Percentiles rank a stretch among this genome's conserved stretches.
Conservation (phyloP, 345 rosid genomes). For the Populus pruinosa region DNA sequence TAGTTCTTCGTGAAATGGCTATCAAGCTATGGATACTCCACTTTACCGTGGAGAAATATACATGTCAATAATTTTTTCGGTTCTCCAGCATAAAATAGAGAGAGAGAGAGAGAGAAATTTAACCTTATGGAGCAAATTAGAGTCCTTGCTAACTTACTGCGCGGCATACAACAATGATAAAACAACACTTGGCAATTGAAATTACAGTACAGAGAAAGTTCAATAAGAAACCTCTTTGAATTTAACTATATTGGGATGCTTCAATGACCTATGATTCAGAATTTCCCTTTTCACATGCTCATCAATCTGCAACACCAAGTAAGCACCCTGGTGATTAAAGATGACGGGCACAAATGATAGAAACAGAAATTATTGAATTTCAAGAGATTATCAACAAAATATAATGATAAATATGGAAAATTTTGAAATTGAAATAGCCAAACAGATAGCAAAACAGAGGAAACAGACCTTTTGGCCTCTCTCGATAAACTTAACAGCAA, state of each 20-base stretch:
- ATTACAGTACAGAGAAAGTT: neutral
- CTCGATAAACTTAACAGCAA: conserved; percentile 77
- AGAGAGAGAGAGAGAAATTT: too few species aligned
- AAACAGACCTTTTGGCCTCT: conserved; percentile 71
- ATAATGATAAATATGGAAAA: neutral
- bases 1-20: neutral
- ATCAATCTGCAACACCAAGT: conserved; percentile 19
- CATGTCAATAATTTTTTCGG: neutral
- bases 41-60: neutral
- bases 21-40: neutral
- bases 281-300: conserved; percentile 22
- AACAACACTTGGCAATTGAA: neutral
- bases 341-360: neutral
- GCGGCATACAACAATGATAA: neutral
- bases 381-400: neutral
- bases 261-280: conserved; percentile 21
- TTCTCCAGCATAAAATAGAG: neutral
- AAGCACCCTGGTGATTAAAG: neutral
- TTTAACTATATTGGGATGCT: conserved; percentile 25
- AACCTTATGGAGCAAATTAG: neutral
- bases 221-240: conserved; percentile 20
- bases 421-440: neutral
- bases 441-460: neutral
- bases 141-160: neutral
- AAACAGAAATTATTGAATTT: neutral